Evolutionary conservation across 73 alveolate species (phyloP), one percentile per base, ranked within the genome.

Genomic region (Tetrahymena thermophila): DNA sequence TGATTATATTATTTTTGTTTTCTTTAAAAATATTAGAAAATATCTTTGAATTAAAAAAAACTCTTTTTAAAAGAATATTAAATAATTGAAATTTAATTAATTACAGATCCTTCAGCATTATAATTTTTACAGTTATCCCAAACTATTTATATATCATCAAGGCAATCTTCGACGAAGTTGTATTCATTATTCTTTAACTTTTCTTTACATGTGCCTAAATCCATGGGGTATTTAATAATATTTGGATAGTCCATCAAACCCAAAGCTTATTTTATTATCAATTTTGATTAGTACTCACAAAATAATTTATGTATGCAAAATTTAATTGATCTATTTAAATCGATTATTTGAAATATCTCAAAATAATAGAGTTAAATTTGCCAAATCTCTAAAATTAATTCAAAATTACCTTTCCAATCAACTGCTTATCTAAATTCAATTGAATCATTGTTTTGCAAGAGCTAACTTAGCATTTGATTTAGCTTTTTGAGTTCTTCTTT

Each of bases 41-140:
- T 71, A 71, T 71, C 89, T 71, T 71, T 71, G 83, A 50, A 50
- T 50, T 31, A 71, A 71, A 71, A 71, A 71, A 71, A 71, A 71
- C 89, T 71, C 35, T 71, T 40, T 40, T 71, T 71, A 71, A 71
- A 71, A 71, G 23, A 71, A 71, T 28, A 31, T 71, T n/a, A 71
- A 28, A 28, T 28, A 71, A 71, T 71, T 28, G 37, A 28, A 28
- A 71, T 71, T 71, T 28, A 85, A 23, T 57, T 71, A 28, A 17
- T 71, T 95, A 96, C 97, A 84, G 96, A 57, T 71, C 85, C 58
- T 21, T 89, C 93, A 21, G 94, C 96, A 95, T 96, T 96, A 96
- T 96, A 96, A 55, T 94, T 96, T 95, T 96, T 96, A 85, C 98
- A 96, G 85, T 96, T 96, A n/a, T 96, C 98, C 98, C 98, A 96